Evolutionary conservation across 805 yeast genomes (phyloP).

Genomic region (Clavispora carvajalis): DNA sequence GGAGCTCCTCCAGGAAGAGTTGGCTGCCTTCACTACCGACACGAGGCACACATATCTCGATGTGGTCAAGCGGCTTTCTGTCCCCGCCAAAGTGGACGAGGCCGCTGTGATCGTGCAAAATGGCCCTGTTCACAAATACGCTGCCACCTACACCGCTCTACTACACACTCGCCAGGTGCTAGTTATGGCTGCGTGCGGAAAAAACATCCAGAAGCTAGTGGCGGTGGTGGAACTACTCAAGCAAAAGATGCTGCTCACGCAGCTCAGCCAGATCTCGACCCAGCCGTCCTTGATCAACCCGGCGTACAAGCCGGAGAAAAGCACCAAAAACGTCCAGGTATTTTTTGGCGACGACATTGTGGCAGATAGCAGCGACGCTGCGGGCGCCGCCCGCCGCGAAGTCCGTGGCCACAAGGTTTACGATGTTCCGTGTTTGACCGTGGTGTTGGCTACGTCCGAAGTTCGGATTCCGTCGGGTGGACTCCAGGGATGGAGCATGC

Average conservation of each 20-base stretch:
- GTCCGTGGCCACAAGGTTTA: constrained; percentile 20
- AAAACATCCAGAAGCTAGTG: constrained; percentile 15
- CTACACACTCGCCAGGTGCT: constrained; percentile 9
- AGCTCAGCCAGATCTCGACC: constrained; percentile 14
- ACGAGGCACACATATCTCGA: constrained; percentile 6
- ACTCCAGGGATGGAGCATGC: constrained; percentile 15
- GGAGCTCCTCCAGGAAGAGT: constrained; percentile 5
- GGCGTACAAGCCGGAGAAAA: constrained; percentile 9
- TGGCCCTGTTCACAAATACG: constrained; percentile 14
- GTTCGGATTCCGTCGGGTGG: background rate
- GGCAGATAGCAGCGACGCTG: background rate
- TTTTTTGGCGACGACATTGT: constrained; percentile 10
- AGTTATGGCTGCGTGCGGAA: constrained; percentile 16
- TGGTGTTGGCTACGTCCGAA: constrained; percentile 10
- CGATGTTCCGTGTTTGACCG: constrained; percentile 16
- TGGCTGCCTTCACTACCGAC: constrained; percentile 2
- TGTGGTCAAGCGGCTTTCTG: background rate
- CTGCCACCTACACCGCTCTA: constrained; percentile 8
- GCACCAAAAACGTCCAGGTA: constrained; percentile 9
- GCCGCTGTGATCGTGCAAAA: constrained; percentile 13
- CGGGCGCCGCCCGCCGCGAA: constrained; percentile 6
- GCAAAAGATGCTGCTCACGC: constrained; percentile 8
- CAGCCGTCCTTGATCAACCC: constrained; percentile 16
- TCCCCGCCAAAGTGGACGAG: constrained; percentile 7
- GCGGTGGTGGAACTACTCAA: constrained; percentile 19